Evolutionary conservation across 2,329 filamentous ascomycete genomes (phyloP).

Genomic region (Diaporthe ilicicola): DNA sequence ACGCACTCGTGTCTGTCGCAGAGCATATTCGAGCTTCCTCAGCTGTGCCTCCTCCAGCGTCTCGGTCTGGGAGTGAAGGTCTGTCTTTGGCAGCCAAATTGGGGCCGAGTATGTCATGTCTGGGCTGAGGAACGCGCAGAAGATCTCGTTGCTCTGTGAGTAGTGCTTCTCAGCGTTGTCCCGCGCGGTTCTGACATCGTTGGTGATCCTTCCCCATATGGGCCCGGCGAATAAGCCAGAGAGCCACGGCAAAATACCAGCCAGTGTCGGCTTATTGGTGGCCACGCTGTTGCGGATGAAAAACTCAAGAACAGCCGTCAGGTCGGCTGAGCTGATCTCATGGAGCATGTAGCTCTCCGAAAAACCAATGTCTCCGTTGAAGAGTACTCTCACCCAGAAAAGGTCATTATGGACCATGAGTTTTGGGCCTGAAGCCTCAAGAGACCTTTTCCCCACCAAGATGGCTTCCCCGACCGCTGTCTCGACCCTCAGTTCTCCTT

Average conservation of each 20-base stretch:
- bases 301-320: conserved; percentile 29
- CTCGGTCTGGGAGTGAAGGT: conserved; percentile 19
- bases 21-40: conserved; percentile 30
- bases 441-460: background rate
- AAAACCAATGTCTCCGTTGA: conserved; percentile 29
- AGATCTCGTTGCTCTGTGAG: conserved; percentile 32
- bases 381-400: conserved; percentile 31
- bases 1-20: conserved; percentile 16
- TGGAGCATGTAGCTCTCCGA: conserved; percentile 32
- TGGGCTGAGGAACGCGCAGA: conserved; percentile 30
- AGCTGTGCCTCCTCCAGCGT: conserved; percentile 32
- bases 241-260: conserved; percentile 10
- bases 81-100: conserved; percentile 28
- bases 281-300: conserved; percentile 29
- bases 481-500: conserved; percentile 19
- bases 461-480: background rate
- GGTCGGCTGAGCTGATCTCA: conserved; percentile 29
- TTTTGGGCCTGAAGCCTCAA: background rate
- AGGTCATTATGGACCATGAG: conserved; percentile 16
- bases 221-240: background rate
- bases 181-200: conserved; percentile 20
- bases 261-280: background rate
- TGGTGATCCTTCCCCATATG: background rate
- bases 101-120: conserved; percentile 34
- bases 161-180: conserved; percentile 28